Conservation (phyloP, 2,329 filamentous ascomycete species). For the Arthroderma uncinatum region DNA sequence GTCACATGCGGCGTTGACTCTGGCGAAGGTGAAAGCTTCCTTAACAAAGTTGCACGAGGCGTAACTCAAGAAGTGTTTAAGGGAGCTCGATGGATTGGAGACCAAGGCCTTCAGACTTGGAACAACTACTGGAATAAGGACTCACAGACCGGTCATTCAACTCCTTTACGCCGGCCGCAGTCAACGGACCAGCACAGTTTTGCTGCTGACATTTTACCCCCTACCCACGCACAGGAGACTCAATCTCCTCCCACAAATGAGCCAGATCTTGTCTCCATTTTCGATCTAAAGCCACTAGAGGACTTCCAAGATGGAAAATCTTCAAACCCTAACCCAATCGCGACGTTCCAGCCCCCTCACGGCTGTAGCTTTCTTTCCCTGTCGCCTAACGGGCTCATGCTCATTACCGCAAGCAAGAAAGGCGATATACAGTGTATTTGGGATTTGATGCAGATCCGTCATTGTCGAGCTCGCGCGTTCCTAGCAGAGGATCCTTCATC, state of each 20-base stretch:
- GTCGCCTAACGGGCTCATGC: conserved; percentile 36
- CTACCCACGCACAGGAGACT: conserved; percentile 36
- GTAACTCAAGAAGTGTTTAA: conserved; percentile 41
- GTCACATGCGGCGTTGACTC: conserved; percentile 37
- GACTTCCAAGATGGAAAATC: conserved; percentile 28
- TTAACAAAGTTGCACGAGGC: conserved; percentile 39
- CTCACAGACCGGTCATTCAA: conserved; percentile 20
- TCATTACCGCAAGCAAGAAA: conserved; percentile 39
- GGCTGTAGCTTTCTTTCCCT: conserved; percentile 42
- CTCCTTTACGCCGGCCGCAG: conserved; percentile 22
- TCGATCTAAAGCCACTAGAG: conserved; percentile 37
- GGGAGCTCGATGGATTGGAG: conserved; percentile 40
- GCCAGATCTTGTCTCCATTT: conserved; percentile 37
- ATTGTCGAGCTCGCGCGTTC: conserved; percentile 31
- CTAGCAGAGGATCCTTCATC: conserved; percentile 28
- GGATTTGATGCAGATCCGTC: conserved; percentile 39
- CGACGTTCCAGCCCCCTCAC: conserved; percentile 38
- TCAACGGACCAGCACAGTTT: conserved; percentile 11
- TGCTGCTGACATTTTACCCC: conserved; percentile 33
- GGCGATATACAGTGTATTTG: conserved; percentile 42
- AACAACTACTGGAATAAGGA: conserved; percentile 42
- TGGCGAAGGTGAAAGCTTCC: conserved; percentile 37
- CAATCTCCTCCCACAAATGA: conserved; percentile 27
- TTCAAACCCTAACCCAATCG: conserved; percentile 27
- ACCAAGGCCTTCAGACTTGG: conserved; percentile 41